Evolutionary conservation across 257 asterid genomes (phyloP), one percentile per base, ranked within the genome.

Genomic region (Mitragyna speciosa): DNA sequence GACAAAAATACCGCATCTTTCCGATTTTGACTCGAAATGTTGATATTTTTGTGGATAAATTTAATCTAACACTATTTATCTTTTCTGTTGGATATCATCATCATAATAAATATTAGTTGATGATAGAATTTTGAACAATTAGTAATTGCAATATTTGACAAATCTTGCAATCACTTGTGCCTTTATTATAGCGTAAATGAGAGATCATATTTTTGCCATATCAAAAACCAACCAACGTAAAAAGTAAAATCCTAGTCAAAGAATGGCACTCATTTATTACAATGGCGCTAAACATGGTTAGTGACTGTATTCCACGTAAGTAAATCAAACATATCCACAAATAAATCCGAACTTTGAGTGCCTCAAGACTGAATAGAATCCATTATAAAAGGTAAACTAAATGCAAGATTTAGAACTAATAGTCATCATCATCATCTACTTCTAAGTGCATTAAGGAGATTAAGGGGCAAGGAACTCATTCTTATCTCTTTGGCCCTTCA

Each of bases 261-360:
- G 7, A 63, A n/a, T 76, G 36, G 17, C n/a, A 10, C 6, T 33
- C 70, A 65, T 28, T 43, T 20, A 47, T 43, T 48, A 65, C 24
- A 26, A 65, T 14, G 4, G 30, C 64, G 30, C 19, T 30, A 63
- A 71, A n/a, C 41, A 24, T 28, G 76, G 78, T 26, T 49, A 45
- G 28, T 28, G 30, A 70, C 63, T 58, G 36, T n/a, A 31, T 70
- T 70, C 14, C 33, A 19, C 2, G 1, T 3, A 48, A 1, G 26
- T 47, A 48, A 78, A 66, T 66, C 75, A 31, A 15, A 30, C 47
- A 11, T 52, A 77, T 49, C 80, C 74, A 77, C 75, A 69, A 33
- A 36, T 78, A 52, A 52, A 69, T 65, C 80, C 80, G 61, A 49
- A 49, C 4, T 48, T 67, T 67, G 10, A 11, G 75, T 48, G 36